Base-by-base conservation (phyloP, 305 asterid species). In the Fraxinus dipetala region DNA sequence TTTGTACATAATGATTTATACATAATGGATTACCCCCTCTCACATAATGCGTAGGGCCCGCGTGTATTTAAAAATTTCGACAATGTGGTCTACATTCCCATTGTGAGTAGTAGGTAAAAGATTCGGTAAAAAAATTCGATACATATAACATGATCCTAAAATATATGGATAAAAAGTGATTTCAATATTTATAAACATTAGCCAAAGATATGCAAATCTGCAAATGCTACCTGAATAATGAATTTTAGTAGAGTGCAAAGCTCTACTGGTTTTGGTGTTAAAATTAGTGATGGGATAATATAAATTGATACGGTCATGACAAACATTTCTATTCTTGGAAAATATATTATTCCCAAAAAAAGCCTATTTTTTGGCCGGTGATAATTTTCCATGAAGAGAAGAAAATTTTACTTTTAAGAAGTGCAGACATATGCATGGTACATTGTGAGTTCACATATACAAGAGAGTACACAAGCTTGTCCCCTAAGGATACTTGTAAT, bases 361-460 rank as follows among this genome's bases (percentile, higher is more conserved):
- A 36, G 73, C 73, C 73, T 65, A 26, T 75, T 54, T 31, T 26
- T 83, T 16, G 40, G 28, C 32, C 70, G 78, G 14, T 79, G 61
- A 34, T 59, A 10, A 56, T 84, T 82, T 70, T 88, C 82, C 56
- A 67, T 69, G 79, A 75, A 61, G 83, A 76, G 77, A 61, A 72
- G 54, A 76, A 43, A 59, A 63, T 79, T 82, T 80, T 75, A 61
- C 84, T 86, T 84, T 86, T 82, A 14, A 75, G 84, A 79, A 75
- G 70, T 36, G 80, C 51, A 81, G 80, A 79, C 82, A 79, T 76
- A 81, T 75, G 81, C 72, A 76, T 80, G 87, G 85, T 81, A 43
- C 82, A 32, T 20, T 79, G 36, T 76, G n/a, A 22, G 75, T 35
- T 56, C 30, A 73, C 84, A 75, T 4, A 80, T 61, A 7, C 0